Percentiles rank a stretch among this genome's conserved stretches.
Evolutionary conservation across 2,329 filamentous ascomycete species (phyloP).

Genomic region (Pezicula rhizophila): DNA sequence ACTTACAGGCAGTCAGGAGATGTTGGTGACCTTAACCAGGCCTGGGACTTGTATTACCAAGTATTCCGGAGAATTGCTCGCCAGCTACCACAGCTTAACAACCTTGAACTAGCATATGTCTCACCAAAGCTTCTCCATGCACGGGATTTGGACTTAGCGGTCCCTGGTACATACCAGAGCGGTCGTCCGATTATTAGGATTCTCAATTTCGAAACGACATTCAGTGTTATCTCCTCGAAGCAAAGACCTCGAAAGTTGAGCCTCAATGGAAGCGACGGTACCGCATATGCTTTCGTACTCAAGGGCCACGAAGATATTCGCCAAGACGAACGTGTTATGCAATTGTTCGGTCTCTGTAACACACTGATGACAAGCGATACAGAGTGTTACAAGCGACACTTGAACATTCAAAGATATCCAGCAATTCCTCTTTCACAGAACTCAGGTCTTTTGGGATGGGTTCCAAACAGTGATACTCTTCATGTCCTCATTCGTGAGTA

Average conservation of each 20-base stretch:
- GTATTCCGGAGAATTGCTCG: slow-evolving; percentile 94
- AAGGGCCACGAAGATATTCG: slow-evolving; percentile 99
- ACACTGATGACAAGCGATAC: slow-evolving; percentile 89
- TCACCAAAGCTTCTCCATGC: slow-evolving; percentile 87
- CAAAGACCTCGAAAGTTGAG: slow-evolving; percentile 88
- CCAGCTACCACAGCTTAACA: slow-evolving; percentile 87
- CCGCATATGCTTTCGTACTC: slow-evolving; percentile 78
- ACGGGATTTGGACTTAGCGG: slow-evolving; percentile 80
- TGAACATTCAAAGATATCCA: slow-evolving; percentile 92
- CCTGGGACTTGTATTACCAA: slow-evolving; percentile 98
- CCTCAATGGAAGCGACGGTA: slow-evolving; percentile 82
- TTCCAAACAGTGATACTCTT: slow-evolving; percentile 94
- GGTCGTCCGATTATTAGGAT: slow-evolving; percentile 75
- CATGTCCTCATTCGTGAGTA: slow-evolving; percentile 97
- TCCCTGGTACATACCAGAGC: slow-evolving; percentile 91
- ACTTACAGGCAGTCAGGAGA: slow-evolving; percentile 87
- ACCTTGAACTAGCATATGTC: slow-evolving; percentile 90
- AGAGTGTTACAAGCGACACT: slow-evolving; percentile 93
- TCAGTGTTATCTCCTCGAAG: slow-evolving; percentile 93
- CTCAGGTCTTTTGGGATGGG: slow-evolving; percentile 92
- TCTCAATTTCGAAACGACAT: slow-evolving; percentile 80
- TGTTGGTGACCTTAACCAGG: slow-evolving; percentile 90
- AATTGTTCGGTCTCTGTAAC: slow-evolving; percentile 95
- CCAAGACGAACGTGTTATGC: slow-evolving; percentile 99
- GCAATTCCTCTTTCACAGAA: slow-evolving; percentile 97